These are phyloP conservation scores for Neoboletus magnificus DNA, from an alignment of 768 basidiomycete species.

Conservation along the genomic window DNA sequence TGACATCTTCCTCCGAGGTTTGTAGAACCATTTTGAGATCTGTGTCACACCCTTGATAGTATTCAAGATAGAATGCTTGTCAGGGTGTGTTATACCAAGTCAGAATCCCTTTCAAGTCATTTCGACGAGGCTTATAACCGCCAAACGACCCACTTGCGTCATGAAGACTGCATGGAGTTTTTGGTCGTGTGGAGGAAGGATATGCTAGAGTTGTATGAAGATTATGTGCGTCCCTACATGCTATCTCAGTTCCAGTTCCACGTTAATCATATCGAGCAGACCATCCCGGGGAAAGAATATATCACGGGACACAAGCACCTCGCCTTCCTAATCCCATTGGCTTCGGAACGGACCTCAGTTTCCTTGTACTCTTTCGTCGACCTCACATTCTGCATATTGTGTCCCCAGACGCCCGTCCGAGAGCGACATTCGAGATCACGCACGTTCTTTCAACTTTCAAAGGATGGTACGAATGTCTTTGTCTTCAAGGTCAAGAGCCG, in stretches of 20 bases:
- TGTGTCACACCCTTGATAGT: conserved; percentile 13
- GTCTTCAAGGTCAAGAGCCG: conserved; percentile 80
- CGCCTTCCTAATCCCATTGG: conserved; percentile 73
- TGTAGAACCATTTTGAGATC: conserved; percentile 9
- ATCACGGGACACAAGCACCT: conserved; percentile 72
- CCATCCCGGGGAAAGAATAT: conserved; percentile 65
- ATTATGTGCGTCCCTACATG: conserved; percentile 60
- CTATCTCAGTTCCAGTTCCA: not conserved
- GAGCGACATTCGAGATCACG: conserved; percentile 40
- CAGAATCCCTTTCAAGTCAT: conserved; percentile 42
- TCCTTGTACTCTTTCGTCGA: conserved; percentile 88
- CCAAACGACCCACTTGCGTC: conserved; percentile 54
- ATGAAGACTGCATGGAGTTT: conserved; percentile 76
- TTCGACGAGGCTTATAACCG: conserved; percentile 73
- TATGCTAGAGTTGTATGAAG: conserved; percentile 78
- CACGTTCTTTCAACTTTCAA: conserved; percentile 46
- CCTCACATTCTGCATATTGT: conserved; percentile 74
- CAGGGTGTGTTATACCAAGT: conserved; percentile 61
- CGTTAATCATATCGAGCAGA: conserved; percentile 35
- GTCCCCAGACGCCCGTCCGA: conserved; percentile 50
- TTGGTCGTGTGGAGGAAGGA: conserved; percentile 82
- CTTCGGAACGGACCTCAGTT: conserved; percentile 57
- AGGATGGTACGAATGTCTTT: conserved; percentile 79
- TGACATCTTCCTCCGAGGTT: conserved; percentile 75
- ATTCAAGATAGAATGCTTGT: conserved; percentile 86